Conservation (phyloP, 1,284 basidiomycete species). For the Sporisorium exsertum region DNA sequence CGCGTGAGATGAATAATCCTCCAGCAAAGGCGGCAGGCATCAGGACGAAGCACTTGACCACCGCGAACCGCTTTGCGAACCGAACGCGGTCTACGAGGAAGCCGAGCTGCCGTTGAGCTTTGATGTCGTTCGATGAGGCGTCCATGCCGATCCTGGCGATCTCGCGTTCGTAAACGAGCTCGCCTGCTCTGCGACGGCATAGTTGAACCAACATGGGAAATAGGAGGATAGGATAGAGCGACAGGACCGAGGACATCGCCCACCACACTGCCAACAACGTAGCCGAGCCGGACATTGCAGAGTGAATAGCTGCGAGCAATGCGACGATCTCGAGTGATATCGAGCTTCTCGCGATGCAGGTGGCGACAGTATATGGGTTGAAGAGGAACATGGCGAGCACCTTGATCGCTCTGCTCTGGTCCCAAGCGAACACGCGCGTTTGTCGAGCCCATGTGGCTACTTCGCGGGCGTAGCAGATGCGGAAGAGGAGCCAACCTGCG, state of each 20-base stretch:
- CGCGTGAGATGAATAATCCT: slow-evolving; percentile 39
- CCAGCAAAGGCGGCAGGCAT: slow-evolving; percentile 31
- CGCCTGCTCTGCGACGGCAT: slow-evolving; percentile 52
- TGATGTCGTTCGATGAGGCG: slow-evolving; percentile 30
- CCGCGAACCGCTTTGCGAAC: slow-evolving; percentile 37
- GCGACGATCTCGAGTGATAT: slow-evolving; percentile 82
- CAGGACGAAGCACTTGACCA: slow-evolving; percentile 34
- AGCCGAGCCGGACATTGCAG: slow-evolving; percentile 73
- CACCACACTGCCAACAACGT: slow-evolving; percentile 23
- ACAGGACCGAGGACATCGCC: slow-evolving; percentile 36
- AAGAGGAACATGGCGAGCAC: slow-evolving; percentile 75
- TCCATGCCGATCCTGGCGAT: slow-evolving; percentile 19
- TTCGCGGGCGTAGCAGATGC: slow-evolving; percentile 35
- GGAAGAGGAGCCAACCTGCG: slow-evolving; percentile 67
- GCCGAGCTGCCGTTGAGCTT: slow-evolving; percentile 36
- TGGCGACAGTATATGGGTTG: slow-evolving; percentile 86
- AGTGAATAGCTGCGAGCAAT: slow-evolving; percentile 78
- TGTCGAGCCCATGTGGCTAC: slow-evolving; percentile 24
- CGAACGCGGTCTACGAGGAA: slow-evolving; percentile 61
- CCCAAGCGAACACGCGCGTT: slow-evolving; percentile 35
- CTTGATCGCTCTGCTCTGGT: slow-evolving; percentile 41
- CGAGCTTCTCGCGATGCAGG: slow-evolving; percentile 83
- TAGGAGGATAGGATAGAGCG: slow-evolving; percentile 76
- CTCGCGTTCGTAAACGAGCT: slow-evolving; percentile 70
- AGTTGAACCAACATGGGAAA: slow-evolving; percentile 79